These are phyloP conservation scores for Climacium dendroides DNA, from an alignment of 225 moss, liverwort and hornwort genomes.

Conservation along the genomic window DNA sequence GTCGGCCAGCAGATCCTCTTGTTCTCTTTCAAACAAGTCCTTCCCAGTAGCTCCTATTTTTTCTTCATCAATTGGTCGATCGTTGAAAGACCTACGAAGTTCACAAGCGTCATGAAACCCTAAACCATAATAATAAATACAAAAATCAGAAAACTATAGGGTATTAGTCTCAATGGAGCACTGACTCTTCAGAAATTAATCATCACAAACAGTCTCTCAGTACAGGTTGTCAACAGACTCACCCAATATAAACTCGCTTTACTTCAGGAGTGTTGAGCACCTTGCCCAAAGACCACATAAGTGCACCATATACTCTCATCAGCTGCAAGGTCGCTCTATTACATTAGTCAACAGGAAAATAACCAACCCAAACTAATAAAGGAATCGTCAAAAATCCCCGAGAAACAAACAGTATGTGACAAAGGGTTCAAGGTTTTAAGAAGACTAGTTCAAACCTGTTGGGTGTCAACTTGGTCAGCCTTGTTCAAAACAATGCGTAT, in stretches of 20 bases:
- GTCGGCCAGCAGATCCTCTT: slow-evolving; percentile 82
- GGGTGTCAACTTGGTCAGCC: slow-evolving; percentile 95
- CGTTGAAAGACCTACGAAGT: slow-evolving; percentile 70
- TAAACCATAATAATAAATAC: background rate
- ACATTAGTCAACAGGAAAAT: background rate
- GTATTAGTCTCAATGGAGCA: background rate
- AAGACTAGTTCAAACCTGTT: slow-evolving; percentile 46
- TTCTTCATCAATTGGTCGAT: slow-evolving; percentile 68
- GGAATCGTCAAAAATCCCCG: background rate
- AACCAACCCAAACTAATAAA: background rate
- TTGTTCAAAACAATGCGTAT: slow-evolving; percentile 95
- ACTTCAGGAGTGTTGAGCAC: slow-evolving; percentile 97
- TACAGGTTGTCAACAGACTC: background rate
- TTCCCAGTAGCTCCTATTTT: slow-evolving; percentile 66
- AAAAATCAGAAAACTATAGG: background rate
- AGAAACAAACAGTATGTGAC: background rate
- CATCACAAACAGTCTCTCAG: background rate
- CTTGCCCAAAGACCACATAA: slow-evolving; percentile 99
- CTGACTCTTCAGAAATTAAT: background rate
- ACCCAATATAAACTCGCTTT: slow-evolving; percentile 98
- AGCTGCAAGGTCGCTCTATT: slow-evolving; percentile 34
- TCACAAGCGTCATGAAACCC: background rate
- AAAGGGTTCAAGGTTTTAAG: background rate
- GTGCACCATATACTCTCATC: slow-evolving; percentile 98
- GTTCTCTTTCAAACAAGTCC: slow-evolving; percentile 82